Base-by-base conservation (phyloP, 2,329 filamentous ascomycete species). In the Chrysoporthe cubensis region DNA sequence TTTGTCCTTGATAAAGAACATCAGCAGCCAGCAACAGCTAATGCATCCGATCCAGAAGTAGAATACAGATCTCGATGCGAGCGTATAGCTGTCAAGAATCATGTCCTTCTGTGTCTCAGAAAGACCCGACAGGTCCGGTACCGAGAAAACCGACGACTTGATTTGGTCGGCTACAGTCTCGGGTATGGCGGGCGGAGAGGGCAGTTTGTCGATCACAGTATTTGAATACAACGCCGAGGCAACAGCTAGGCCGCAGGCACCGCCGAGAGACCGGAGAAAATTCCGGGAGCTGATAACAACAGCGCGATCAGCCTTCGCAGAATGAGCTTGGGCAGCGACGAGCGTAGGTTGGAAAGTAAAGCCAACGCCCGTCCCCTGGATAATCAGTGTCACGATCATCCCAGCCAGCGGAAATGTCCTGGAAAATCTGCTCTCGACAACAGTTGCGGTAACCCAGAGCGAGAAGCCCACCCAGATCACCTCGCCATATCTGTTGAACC, bases 281-380 rank as follows among this genome's bases (percentile, higher is more conserved):
- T 90, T 90, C 1, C 88, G 81, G 63, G 85, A 84, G 2, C 85
- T 87, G 46, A 89, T 90, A 26, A 89, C 83, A 1, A 90, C 84
- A 0, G 88, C 88, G 26, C 88, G 82, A 56, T 89, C 84, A 0
- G 82, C 77, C 73, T 87, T 87, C 1, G 81, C 78, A 32, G 81
- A 84, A 73, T 89, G 86, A 0, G 86, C 85, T 73, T 89, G 87
- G 16, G 86, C 75, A 1, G 87, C 88, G 5, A 89, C 82, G 0
- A 90, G 78, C 0, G 81, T 82, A 4, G 80, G 81, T 69, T 83
- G 80, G 64, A 83, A 81, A 34, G 78, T 76, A 67, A 80, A 81
- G 1, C 88, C 88, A 0, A 87, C 78, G 11, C 87, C 86, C 2
- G 82, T 73, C 1, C 86, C 84, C 43, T 85, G 77, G 5, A 89